phyloP scores from a whole-genome alignment of 805 yeast genomes.

The Schwanniomyces vanrijiae region DNA sequence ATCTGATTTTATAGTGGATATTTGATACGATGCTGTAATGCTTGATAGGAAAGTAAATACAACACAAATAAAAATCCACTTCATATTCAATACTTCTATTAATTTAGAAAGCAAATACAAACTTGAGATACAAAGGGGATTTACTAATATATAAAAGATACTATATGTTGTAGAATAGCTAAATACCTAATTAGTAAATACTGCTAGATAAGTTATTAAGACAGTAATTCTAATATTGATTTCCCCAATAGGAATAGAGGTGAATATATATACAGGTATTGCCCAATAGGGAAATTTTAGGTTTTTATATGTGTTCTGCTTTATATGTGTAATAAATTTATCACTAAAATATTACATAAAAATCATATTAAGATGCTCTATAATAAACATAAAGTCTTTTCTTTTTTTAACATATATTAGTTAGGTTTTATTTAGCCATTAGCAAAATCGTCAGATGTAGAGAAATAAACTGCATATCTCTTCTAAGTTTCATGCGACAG shows the following conservation, averaged over 20 bases:
- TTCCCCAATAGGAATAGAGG: background rate
- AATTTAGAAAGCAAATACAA: background rate
- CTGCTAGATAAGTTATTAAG: background rate
- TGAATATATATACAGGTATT: background rate
- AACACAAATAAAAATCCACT: background rate
- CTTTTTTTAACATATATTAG: too few relatives aligned
- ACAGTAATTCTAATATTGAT: background rate
- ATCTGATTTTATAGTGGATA: background rate
- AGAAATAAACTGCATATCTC: background rate
- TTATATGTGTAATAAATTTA: background rate
- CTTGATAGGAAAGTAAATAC: background rate
- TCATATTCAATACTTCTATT: background rate
- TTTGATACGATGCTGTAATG: background rate
- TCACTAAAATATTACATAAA: background rate
- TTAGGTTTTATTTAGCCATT: too few relatives aligned
- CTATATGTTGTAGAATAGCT: background rate
- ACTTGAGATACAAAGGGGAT: background rate
- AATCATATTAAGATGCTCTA: too few relatives aligned
- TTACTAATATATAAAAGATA: background rate
- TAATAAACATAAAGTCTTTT: too few relatives aligned
- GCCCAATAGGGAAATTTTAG: slow-evolving; percentile 1
- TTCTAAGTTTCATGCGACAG: background rate
- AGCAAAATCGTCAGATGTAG: background rate
- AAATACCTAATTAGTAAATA: background rate
- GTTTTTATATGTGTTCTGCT: background rate